Conservation (phyloP, 2,329 filamentous ascomycete genomes). For the Epichloe festucae region DNA sequence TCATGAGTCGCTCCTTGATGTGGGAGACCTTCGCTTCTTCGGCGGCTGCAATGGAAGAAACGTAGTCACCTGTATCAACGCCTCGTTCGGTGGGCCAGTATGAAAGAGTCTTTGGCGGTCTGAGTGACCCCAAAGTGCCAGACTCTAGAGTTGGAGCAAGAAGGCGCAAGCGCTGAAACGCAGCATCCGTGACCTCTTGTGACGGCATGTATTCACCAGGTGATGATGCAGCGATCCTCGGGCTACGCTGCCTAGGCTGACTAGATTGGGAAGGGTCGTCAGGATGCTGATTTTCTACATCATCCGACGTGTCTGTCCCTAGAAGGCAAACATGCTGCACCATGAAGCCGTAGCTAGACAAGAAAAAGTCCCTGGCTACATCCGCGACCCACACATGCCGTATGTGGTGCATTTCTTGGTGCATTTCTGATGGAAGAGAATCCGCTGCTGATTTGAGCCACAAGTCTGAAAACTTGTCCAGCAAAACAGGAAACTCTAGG, state of each 20-base stretch:
- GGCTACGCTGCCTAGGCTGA: slow-evolving; percentile 1
- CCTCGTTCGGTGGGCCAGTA: slow-evolving; percentile 28
- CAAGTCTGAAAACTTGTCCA: slow-evolving; percentile 16
- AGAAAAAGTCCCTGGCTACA: slow-evolving; percentile 21
- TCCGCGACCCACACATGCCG: slow-evolving; percentile 18
- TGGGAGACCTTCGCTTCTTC: slow-evolving; percentile 22
- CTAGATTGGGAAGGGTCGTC: slow-evolving; percentile 2
- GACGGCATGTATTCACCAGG: slow-evolving; percentile 4
- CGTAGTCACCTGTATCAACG: slow-evolving; percentile 20
- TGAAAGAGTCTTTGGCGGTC: slow-evolving; percentile 19
- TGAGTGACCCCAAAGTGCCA: slow-evolving; percentile 14
- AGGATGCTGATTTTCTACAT: slow-evolving; percentile 5
- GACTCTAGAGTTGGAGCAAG: slow-evolving; percentile 19
- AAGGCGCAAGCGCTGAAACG: slow-evolving; percentile 22
- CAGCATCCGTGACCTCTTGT: slow-evolving; percentile 13
- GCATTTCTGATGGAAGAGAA: slow-evolving; percentile 13
- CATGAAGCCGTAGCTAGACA: slow-evolving; percentile 22
- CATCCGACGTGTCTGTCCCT: slow-evolving; percentile 9
- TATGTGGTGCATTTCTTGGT: slow-evolving; percentile 12
- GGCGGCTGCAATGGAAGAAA: slow-evolving; percentile 25
- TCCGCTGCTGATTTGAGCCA: slow-evolving; percentile 19
- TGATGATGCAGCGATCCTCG: slow-evolving; percentile 4
- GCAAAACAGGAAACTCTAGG: slow-evolving; percentile 16
- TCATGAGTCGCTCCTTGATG: slow-evolving; percentile 20
- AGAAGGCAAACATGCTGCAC: slow-evolving; percentile 21